A percentile compares a stretch with the other conserved stretches of the same genome.
These are phyloP conservation scores for Botryosphaeria dothidea DNA, from an alignment of 2,329 filamentous ascomycete genomes.

Conservation along the genomic window DNA sequence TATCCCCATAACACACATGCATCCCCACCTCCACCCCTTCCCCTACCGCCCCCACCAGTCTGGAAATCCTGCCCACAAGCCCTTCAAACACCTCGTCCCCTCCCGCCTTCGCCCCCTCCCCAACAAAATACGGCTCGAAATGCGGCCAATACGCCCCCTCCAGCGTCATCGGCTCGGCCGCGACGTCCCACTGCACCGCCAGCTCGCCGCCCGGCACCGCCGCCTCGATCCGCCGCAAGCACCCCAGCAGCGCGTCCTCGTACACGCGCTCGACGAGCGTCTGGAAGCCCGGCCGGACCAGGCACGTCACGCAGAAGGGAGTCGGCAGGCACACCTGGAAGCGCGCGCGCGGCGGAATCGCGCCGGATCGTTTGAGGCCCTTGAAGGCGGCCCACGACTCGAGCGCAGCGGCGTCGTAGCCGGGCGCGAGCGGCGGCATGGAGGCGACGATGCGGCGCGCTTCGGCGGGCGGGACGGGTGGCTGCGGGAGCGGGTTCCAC, in stretches of 20 bases:
- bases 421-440: constrained; percentile 24
- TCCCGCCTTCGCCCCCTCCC: too few species aligned
- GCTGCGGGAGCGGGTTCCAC: neutral
- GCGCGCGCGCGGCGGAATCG: constrained; percentile 28
- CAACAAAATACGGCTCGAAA: constrained; percentile 36
- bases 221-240: constrained; percentile 31
- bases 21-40: constrained; percentile 44
- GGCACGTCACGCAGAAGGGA: constrained; percentile 21
- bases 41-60: constrained; percentile 34
- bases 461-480: neutral
- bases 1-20: constrained; percentile 52
- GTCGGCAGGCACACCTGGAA: constrained; percentile 39
- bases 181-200: constrained; percentile 38
- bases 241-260: constrained; percentile 31
- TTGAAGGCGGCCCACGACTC: constrained; percentile 35
- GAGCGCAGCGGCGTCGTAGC: constrained; percentile 36
- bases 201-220: constrained; percentile 34
- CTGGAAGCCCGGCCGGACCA: constrained; percentile 27
- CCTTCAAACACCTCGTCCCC: constrained; percentile 31
- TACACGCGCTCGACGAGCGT: constrained; percentile 33
- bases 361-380: constrained; percentile 28
- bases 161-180: constrained; percentile 37
- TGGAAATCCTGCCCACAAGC: constrained; percentile 35
- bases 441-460: constrained; percentile 1
- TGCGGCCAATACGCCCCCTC: constrained; percentile 23